A percentile compares a stretch with the other conserved stretches of the same genome.
These are phyloP conservation scores for Exophiala bonariae DNA, from an alignment of 2,329 filamentous ascomycete genomes.

Conservation along the genomic window DNA sequence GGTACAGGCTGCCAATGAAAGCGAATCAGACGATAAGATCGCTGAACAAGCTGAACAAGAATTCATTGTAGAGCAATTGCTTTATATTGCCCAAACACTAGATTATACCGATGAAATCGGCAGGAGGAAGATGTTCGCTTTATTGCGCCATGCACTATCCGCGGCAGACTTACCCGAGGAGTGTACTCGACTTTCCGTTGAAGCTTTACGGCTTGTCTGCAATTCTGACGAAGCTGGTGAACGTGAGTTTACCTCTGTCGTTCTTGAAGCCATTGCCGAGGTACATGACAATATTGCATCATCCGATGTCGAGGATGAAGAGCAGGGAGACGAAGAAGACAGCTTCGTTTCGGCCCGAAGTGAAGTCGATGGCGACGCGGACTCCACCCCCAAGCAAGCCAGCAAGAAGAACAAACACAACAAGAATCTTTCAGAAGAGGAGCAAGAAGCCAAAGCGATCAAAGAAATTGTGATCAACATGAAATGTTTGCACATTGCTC, in stretches of 20 bases:
- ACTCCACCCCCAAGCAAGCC: constrained; percentile 33
- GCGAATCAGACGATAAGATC: constrained; percentile 64
- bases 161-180: constrained; percentile 88
- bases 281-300: constrained; percentile 87
- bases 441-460: constrained; percentile 70
- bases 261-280: constrained; percentile 92
- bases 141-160: constrained; percentile 81
- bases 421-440: constrained; percentile 20
- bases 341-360: constrained; percentile 94
- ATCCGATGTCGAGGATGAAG: constrained; percentile 19
- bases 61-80: constrained; percentile 91
- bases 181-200: constrained; percentile 81
- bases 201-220: constrained; percentile 80
- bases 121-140: constrained; percentile 89
- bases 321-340: constrained; percentile 65
- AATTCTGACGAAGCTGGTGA: constrained; percentile 55
- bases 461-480: constrained; percentile 95
- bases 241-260: constrained; percentile 51
- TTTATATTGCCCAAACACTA: constrained; percentile 86
- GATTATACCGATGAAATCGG: constrained; percentile 99
- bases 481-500: constrained; percentile 95
- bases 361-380: constrained; percentile 68
- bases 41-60: constrained; percentile 80
- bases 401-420: constrained; percentile 27
- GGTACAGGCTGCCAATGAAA: constrained; percentile 41